A percentile compares a stretch with the other conserved stretches of the same genome.
These are phyloP conservation scores for Thraustochytrium striatum DNA, from an alignment of 352 stramenopile species.

Conservation along the genomic window DNA sequence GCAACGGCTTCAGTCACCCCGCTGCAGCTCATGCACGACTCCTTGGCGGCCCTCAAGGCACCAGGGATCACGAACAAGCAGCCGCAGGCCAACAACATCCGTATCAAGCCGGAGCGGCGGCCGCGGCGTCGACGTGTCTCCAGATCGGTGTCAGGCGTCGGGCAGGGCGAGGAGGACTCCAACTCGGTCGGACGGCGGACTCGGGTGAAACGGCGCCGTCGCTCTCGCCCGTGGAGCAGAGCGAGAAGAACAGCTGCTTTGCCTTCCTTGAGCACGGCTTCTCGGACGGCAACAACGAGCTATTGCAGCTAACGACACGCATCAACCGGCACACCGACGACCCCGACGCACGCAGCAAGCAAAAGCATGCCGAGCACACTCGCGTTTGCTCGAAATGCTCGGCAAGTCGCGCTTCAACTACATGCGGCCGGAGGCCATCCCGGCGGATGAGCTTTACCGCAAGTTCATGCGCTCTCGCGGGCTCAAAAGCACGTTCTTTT, in stretches of 20 bases:
- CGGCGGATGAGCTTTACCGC: neutral
- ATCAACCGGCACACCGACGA: neutral
- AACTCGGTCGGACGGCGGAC: too few species aligned
- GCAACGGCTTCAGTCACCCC: too few species aligned
- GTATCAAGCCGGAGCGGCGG: too few species aligned
- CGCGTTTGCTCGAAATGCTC: conserved; percentile 1
- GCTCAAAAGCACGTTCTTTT: neutral
- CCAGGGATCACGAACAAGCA: too few species aligned
- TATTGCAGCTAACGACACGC: neutral
- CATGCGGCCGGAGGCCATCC: conserved; percentile 10
- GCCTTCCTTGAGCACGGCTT: neutral
- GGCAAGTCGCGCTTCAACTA: neutral
- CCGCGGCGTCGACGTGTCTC: too few species aligned
- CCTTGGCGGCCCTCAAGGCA: too few species aligned
- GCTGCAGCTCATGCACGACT: too few species aligned
- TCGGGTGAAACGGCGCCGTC: too few species aligned
- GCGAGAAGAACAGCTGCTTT: conserved; percentile 3
- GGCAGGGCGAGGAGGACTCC: too few species aligned
- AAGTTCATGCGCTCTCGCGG: neutral
- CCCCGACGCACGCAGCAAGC: neutral
- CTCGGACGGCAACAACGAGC: neutral
- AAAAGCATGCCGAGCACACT: conserved; percentile 2
- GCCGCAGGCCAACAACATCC: too few species aligned
- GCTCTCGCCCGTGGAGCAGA: neutral
- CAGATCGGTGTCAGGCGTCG: too few species aligned